Base-by-base conservation (phyloP, 306 rosid genomes). In the Sphenostylis stenocarpa region DNA sequence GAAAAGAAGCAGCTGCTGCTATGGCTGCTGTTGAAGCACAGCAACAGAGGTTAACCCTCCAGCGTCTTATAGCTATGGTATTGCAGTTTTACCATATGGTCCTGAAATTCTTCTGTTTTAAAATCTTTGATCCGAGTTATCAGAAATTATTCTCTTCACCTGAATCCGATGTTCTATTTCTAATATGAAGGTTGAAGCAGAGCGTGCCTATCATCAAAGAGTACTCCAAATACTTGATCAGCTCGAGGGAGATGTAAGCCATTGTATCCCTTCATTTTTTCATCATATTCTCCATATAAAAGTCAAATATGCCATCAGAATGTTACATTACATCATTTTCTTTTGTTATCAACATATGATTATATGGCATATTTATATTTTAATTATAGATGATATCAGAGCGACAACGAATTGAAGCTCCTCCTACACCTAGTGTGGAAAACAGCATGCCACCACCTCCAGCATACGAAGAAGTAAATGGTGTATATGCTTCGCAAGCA, bases 1-100 rank as follows among this genome's bases (percentile, higher is more conserved):
- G 98, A 72, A 95, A 95, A 93, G 98, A 95, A 85, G 98, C 98
- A 17, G 87, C 92, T 76, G 93, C 98, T 52, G 96, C 98, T 80
- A 89, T 95, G 98, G 87, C 97, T 45, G 98, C 98, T 83, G 97
- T 95, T 62, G 98, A 95, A 87, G 96, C 96, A 51, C 98, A 92
- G 79, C 98, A 95, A 71, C 98, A 95, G 87, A 90, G 98, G 80
- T 70, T 95, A 80, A 95, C 97, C 66, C 97, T 95, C 80, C 98
- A 92, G 80, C 93, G 98, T 80, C 91, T 95, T 75, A 90, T 92
- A 83, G 87, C 97, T 58, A 92, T 90, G 98, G 98, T 95, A 81
- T 33, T 78, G 43, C 65, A 55, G 78, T 58, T 80, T 78, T 15
- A 51, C 31, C 64, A 67, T 61, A 45, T 66, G 66, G 43, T 44